Evolutionary conservation across 2,329 filamentous ascomycete species (phyloP).

Genomic region (Hypoxylon sp.): DNA sequence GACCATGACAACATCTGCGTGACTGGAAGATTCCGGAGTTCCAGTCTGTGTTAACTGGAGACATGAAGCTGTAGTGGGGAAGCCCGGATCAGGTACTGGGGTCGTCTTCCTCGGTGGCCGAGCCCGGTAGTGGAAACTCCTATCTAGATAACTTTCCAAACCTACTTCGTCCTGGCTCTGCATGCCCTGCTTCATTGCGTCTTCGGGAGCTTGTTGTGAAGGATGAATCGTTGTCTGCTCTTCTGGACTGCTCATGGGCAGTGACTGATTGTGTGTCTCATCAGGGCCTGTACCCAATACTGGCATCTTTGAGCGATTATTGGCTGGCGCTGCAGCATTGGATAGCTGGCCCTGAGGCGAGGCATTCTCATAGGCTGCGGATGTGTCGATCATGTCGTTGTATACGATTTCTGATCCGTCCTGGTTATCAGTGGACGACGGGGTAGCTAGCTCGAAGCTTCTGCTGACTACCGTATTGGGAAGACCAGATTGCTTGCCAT

Average conservation of each 20-base stretch:
- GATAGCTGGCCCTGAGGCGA: neutral
- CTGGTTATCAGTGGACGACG: conserved; percentile 37
- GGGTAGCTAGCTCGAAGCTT: conserved; percentile 42
- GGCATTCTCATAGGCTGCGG: neutral
- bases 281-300: neutral
- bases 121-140: conserved; percentile 44
- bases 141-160: conserved; percentile 40
- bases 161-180: conserved; percentile 14
- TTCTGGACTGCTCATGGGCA: neutral
- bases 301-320: neutral
- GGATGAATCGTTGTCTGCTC: neutral
- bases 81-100: neutral
- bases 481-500: neutral
- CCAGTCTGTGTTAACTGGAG: conserved; percentile 25
- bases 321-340: neutral
- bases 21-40: conserved; percentile 21
- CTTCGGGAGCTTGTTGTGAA: neutral
- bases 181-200: conserved; percentile 4
- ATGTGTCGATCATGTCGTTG: neutral
- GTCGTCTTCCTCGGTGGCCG: conserved; percentile 31
- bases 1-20: conserved; percentile 6
- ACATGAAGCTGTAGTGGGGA: neutral
- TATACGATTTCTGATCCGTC: conserved; percentile 10
- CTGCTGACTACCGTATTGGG: conserved; percentile 19
- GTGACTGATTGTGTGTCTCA: neutral